Evolutionary conservation across 176 grass and related monocot species (phyloP).

Genomic region (Zizania latifolia): DNA sequence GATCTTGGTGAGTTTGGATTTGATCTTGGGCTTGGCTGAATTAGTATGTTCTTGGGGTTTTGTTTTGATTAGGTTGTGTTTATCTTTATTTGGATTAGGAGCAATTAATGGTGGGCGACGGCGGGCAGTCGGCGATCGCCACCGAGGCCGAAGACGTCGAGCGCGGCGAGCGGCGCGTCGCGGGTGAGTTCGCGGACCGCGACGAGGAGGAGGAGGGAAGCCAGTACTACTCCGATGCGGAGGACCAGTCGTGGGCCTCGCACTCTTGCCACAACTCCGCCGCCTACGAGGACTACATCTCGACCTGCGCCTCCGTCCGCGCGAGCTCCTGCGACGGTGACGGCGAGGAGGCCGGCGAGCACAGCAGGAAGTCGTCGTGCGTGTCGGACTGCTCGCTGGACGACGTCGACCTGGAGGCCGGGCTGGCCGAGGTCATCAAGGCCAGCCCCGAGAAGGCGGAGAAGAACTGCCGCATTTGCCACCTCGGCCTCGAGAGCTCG

Average conservation of each 20-base stretch:
- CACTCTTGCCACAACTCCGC: slow-evolving; percentile 51
- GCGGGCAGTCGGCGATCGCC: slow-evolving; percentile 17
- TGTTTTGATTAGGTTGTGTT: slow-evolving; percentile 7
- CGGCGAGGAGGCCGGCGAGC: slow-evolving; percentile 14
- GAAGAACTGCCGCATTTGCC: slow-evolving; percentile 89
- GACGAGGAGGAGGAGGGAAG: slow-evolving; percentile 45
- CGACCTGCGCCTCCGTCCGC: slow-evolving; percentile 26
- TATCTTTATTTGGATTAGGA: slow-evolving; percentile 8
- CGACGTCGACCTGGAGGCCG: slow-evolving; percentile 67
- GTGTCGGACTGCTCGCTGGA: slow-evolving; percentile 68
- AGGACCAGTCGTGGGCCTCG: slow-evolving; percentile 63
- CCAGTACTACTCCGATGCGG: slow-evolving; percentile 75
- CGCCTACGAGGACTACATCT: slow-evolving; percentile 47
- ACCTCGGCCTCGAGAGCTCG: slow-evolving; percentile 68
- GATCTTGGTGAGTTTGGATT: not conserved
- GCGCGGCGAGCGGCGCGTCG: slow-evolving; percentile 15
- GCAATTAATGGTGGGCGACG: slow-evolving; percentile 32
- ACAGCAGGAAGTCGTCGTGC: slow-evolving; percentile 67
- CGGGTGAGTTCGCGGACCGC: not conserved
- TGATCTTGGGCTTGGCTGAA: slow-evolving; percentile 7
- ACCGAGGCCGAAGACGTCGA: slow-evolving; percentile 25
- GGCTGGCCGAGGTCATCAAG: slow-evolving; percentile 47
- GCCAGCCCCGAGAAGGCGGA: slow-evolving; percentile 55
- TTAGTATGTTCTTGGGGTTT: not conserved
- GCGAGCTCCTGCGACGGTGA: slow-evolving; percentile 32